Conservation (phyloP, 2,329 filamentous ascomycete species). For the Lasiodiplodia sp. region DNA sequence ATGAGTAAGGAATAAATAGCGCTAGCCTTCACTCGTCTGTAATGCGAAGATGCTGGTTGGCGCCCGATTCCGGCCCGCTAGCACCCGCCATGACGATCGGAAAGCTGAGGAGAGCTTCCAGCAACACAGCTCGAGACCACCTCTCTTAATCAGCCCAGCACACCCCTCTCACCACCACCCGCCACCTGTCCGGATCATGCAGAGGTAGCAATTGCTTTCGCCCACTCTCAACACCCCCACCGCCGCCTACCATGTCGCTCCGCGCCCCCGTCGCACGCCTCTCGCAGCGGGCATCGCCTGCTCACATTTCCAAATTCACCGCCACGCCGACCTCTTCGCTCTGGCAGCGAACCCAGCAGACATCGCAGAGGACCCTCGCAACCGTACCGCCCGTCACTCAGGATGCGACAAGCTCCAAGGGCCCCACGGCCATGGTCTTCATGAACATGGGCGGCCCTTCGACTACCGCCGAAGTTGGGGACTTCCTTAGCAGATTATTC, state of each 20-base stretch:
- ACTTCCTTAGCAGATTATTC: constrained; percentile 90
- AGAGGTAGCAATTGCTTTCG: constrained; percentile 26
- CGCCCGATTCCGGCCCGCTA: constrained; percentile 26
- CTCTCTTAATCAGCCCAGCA: constrained; percentile 15
- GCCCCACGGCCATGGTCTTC: constrained; percentile 97
- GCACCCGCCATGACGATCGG: constrained; percentile 29
- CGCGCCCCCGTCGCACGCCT: constrained; percentile 44
- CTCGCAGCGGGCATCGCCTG: constrained; percentile 42
- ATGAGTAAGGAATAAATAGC: too few relatives aligned
- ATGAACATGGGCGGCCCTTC: constrained; percentile 98
- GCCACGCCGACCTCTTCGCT: constrained; percentile 43
- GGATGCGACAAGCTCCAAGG: constrained; percentile 72
- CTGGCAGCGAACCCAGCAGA: constrained; percentile 37
- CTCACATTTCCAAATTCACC: constrained; percentile 39
- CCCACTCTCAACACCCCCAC: constrained; percentile 32
- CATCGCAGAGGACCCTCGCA: constrained; percentile 15
- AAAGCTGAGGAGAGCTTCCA: constrained; percentile 1
- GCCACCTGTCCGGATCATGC: constrained; percentile 14
- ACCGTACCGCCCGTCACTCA: constrained; percentile 79
- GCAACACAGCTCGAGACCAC: constrained; percentile 9
- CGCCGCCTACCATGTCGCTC: constrained; percentile 46
- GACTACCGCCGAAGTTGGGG: constrained; percentile 84
- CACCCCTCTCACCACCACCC: constrained; percentile 3
- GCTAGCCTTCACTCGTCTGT: background rate
- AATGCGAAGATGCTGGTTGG: constrained; percentile 24